Conservation (phyloP, 495 filamentous ascomycete species). For the Parathielavia appendiculata region DNA sequence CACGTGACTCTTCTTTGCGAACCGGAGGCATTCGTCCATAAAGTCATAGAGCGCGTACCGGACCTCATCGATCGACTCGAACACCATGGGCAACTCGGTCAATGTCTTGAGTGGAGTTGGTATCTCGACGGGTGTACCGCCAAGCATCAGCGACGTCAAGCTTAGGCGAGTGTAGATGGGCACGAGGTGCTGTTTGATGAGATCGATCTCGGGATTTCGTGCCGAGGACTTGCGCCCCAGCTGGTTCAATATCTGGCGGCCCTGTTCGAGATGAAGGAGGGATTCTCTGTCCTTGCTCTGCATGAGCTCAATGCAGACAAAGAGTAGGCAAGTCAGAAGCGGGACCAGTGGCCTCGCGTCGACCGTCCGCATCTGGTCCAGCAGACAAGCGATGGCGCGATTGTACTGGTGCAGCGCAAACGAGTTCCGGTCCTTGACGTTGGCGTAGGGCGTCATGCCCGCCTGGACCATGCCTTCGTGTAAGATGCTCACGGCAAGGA, state of each 20-base stretch:
- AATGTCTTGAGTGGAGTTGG: constrained; percentile 29
- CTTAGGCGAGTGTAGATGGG: constrained; percentile 42
- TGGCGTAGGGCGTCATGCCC: constrained; percentile 27
- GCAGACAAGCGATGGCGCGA: constrained; percentile 44
- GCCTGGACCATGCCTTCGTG: constrained; percentile 41
- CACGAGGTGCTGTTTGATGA: constrained; percentile 38
- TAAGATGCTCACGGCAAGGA: constrained; percentile 52
- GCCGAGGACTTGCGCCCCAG: constrained; percentile 27
- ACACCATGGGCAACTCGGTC: constrained; percentile 29
- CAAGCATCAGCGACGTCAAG: constrained; percentile 37
- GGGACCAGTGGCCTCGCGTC: constrained; percentile 42
- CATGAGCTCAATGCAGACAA: constrained; percentile 55
- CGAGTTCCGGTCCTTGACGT: constrained; percentile 30
- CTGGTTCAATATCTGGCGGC: constrained; percentile 35
- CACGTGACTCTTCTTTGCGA: constrained; percentile 26
- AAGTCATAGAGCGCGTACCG: constrained; percentile 34
- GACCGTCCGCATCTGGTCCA: constrained; percentile 37
- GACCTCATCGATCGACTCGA: constrained; percentile 29
- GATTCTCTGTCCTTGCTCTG: constrained; percentile 46
- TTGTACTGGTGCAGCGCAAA: constrained; percentile 53
- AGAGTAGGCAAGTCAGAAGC: constrained; percentile 53
- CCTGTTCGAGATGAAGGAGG: constrained; percentile 39
- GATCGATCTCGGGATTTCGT: constrained; percentile 27
- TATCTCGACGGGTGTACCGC: constrained; percentile 27
- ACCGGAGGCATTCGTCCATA: constrained; percentile 33